These are phyloP conservation scores for Vachellia pachyceras DNA, from an alignment of 306 rosid species.

Conservation along the genomic window DNA sequence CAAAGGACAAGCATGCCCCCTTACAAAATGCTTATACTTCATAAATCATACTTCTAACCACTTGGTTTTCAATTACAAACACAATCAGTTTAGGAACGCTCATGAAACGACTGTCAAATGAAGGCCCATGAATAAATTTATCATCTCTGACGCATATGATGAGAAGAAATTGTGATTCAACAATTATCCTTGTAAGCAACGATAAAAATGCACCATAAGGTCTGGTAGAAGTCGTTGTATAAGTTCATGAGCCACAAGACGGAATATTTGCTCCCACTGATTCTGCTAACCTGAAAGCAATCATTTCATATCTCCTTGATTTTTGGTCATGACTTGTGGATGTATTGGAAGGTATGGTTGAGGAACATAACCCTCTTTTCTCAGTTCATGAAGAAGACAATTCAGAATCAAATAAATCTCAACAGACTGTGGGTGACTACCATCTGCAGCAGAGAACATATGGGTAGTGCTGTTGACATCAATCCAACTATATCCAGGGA, in stretches of 20 bases:
- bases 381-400: constrained; percentile 66
- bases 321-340: constrained; percentile 54
- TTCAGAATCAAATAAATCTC: constrained; percentile 62
- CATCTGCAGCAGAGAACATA: constrained; percentile 76
- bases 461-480: constrained; percentile 72
- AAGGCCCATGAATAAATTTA: background rate
- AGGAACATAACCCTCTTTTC: constrained; percentile 79
- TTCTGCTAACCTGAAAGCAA: constrained; percentile 31
- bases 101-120: background rate
- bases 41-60: background rate
- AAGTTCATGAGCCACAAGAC: constrained; percentile 18
- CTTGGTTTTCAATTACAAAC: background rate
- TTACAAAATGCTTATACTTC: background rate
- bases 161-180: background rate
- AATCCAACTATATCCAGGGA: constrained; percentile 86
- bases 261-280: constrained; percentile 25
- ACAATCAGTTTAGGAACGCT: background rate
- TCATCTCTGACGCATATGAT: background rate
- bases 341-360: constrained; percentile 72
- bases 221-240: background rate
- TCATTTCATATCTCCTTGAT: constrained; percentile 32
- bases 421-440: constrained; percentile 64
- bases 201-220: constrained; percentile 21
- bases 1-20: background rate
- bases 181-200: constrained; percentile 13